Percentiles rank a stretch among this genome's conserved stretches.
Evolutionary conservation across 768 basidiomycete species (phyloP).

Genomic region (Hortiboletus flavorubellus): DNA sequence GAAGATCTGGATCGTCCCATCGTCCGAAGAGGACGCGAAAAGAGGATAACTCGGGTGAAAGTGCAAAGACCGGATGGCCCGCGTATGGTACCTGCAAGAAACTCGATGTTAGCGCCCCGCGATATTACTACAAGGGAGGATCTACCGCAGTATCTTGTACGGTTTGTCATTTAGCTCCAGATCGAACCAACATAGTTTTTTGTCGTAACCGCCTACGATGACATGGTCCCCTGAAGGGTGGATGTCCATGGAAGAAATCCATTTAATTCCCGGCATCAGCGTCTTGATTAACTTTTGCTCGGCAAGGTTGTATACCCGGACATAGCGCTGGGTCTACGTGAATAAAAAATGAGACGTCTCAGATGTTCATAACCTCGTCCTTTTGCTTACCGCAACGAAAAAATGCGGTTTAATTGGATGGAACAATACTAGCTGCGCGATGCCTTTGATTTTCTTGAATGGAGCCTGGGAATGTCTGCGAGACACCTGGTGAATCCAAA

Average conservation of each 20-base stretch:
- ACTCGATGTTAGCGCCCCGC: slow-evolving; percentile 8
- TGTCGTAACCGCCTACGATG: slow-evolving; percentile 96
- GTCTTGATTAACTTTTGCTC: slow-evolving; percentile 94
- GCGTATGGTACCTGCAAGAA: slow-evolving; percentile 76
- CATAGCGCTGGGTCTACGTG: slow-evolving; percentile 88
- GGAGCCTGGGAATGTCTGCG: slow-evolving; percentile 96
- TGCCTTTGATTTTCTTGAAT: slow-evolving; percentile 92
- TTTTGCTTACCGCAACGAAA: slow-evolving; percentile 84
- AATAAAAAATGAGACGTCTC: slow-evolving; percentile 3
- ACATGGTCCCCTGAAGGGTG: slow-evolving; percentile 96
- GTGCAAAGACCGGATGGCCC: slow-evolving; percentile 87
- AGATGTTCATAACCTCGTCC: slow-evolving; percentile 8
- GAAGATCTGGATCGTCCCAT: slow-evolving; percentile 96
- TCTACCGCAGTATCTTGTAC: slow-evolving; percentile 89
- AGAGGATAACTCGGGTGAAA: slow-evolving; percentile 96
- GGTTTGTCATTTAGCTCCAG: slow-evolving; percentile 95
- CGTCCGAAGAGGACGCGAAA: slow-evolving; percentile 95
- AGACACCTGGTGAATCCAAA: slow-evolving; percentile 95
- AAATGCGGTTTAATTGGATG: slow-evolving; percentile 94
- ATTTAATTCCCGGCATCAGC: slow-evolving; percentile 89
- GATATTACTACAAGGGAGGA: background rate
- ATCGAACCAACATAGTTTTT: slow-evolving; percentile 98
- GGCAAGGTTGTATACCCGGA: slow-evolving; percentile 90
- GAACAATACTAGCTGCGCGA: slow-evolving; percentile 89
- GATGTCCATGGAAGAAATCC: slow-evolving; percentile 97